Evolutionary conservation across 345 rosid genomes (phyloP).

Genomic region (Heritiera fomes): DNA sequence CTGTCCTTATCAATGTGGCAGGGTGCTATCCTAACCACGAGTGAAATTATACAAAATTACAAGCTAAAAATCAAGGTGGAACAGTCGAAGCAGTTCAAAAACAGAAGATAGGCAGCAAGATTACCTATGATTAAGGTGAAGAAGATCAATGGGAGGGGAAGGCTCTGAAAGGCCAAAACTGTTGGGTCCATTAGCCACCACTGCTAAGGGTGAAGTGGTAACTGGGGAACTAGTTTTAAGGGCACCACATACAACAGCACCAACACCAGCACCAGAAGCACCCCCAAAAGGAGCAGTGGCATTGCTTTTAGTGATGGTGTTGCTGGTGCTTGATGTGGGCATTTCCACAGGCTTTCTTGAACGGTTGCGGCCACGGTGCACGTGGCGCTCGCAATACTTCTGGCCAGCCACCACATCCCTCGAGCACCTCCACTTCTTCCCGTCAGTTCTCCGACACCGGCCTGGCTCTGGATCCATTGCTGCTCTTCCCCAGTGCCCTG

Average conservation of each 20-base stretch:
- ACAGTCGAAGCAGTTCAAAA: not conserved
- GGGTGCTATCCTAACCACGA: not conserved
- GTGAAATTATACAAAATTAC: not conserved
- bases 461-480: slow-evolving; percentile 99
- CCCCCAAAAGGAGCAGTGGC: slow-evolving; percentile 9
- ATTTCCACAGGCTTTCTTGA: slow-evolving; percentile 99
- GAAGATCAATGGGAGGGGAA: slow-evolving; percentile 59
- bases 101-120: not conserved
- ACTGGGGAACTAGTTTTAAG: slow-evolving; percentile 16
- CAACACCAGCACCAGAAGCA: slow-evolving; percentile 21
- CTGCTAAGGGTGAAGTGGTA: slow-evolving; percentile 34
- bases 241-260: slow-evolving; percentile 19
- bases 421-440: slow-evolving; percentile 99
- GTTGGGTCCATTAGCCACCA: slow-evolving; percentile 38
- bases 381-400: slow-evolving; percentile 99
- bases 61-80: not conserved
- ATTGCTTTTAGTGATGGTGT: slow-evolving; percentile 17
- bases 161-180: slow-evolving; percentile 47
- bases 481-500: slow-evolving; percentile 84
- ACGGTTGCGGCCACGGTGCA: slow-evolving; percentile 99
- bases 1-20: not conserved
- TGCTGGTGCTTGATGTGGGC: slow-evolving; percentile 48
- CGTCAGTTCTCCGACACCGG: slow-evolving; percentile 95
- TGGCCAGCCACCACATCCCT: slow-evolving; percentile 87
- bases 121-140: slow-evolving; percentile 62